Base-by-base conservation (phyloP, 1,139 yeast genomes). In the Lodderomyces parapsilosis region DNA sequence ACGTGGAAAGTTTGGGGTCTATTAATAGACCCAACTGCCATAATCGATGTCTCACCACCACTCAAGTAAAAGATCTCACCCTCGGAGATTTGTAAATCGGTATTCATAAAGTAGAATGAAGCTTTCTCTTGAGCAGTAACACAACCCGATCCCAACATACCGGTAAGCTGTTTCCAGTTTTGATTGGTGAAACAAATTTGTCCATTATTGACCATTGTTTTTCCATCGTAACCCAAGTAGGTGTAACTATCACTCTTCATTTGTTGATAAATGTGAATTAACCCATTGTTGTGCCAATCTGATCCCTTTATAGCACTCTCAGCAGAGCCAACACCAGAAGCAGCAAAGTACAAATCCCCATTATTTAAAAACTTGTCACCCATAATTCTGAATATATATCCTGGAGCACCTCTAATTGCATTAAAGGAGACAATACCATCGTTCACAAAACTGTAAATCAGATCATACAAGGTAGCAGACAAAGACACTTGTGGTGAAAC, bases 231-330 rank as follows among this genome's bases (percentile, higher is more conserved):
- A n/a, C n/a, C n/a, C n/a, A n/a, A n/a, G n/a, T n/a, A n/a, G n/a
- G n/a, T n/a, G n/a, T n/a, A n/a, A n/a, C n/a, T n/a, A 66, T 24
- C 70, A 22, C 24, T 22, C 70, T 20, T 56, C 58, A 32, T 65
- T 67, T 5, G 47, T 56, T 9, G 10, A 56, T 44, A 19, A 56
- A 30, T 7, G 54, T 54, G 19, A 51, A 53, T 15, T 56, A 60
- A 36, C 53, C 46, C 18, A 64, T 33, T 13, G 54, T 30, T 3
- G 67, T 58, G 24, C 24, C 24, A 22, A 22, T 22, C 24, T 6
- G 24, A 6, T 6, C 8, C 6, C 9, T 6, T 22, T 6, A 22
- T 22, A 22, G 8, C 24, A 22, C 24, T 22, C 24, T 6, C 9
- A 9, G 24, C 24, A 2, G 44, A 18, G 1, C 55, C 19, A n/a